phyloP scores from a whole-genome alignment of 2,329 filamentous ascomycete species.

The Didymella arachidicola region DNA sequence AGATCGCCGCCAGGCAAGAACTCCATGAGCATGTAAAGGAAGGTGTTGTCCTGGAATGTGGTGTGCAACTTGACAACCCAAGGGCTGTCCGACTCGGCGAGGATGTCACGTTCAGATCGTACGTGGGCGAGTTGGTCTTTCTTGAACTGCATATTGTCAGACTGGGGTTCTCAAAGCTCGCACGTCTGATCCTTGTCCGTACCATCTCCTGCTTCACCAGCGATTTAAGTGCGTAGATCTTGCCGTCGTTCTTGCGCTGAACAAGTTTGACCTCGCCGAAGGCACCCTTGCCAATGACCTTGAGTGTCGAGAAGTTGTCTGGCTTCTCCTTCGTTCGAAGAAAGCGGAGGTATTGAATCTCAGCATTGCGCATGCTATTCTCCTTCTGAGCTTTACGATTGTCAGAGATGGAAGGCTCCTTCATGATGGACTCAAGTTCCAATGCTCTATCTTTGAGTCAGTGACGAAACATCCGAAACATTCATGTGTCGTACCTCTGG shows the following conservation, averaged over 20 bases:
- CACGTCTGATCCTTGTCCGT: conserved; percentile 15
- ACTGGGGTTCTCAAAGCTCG: background rate
- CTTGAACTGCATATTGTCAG: conserved; percentile 70
- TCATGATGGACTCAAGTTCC: conserved; percentile 86
- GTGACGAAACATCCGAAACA: background rate
- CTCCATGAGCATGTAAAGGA: conserved; percentile 99
- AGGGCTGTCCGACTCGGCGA: conserved; percentile 98
- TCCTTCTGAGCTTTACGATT: conserved; percentile 84
- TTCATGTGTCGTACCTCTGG: conserved; percentile 71
- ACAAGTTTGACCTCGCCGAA: conserved; percentile 99
- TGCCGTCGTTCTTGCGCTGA: conserved; percentile 93
- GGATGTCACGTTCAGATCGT: conserved; percentile 94
- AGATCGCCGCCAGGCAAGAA: conserved; percentile 97
- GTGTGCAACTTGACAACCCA: conserved; percentile 99
- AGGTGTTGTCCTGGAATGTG: conserved; percentile 95
- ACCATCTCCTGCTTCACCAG: conserved; percentile 97
- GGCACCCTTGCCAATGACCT: conserved; percentile 98
- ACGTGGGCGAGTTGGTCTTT: conserved; percentile 98
- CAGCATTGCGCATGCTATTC: conserved; percentile 83
- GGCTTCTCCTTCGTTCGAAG: conserved; percentile 91
- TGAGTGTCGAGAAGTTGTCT: conserved; percentile 93
- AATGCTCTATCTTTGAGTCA: conserved; percentile 71
- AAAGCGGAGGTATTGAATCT: conserved; percentile 93
- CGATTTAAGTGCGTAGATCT: conserved; percentile 98
- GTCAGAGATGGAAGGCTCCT: conserved; percentile 76